Base-by-base conservation (phyloP, 73 alveolate species). In the Blepharisma stoltei region DNA sequence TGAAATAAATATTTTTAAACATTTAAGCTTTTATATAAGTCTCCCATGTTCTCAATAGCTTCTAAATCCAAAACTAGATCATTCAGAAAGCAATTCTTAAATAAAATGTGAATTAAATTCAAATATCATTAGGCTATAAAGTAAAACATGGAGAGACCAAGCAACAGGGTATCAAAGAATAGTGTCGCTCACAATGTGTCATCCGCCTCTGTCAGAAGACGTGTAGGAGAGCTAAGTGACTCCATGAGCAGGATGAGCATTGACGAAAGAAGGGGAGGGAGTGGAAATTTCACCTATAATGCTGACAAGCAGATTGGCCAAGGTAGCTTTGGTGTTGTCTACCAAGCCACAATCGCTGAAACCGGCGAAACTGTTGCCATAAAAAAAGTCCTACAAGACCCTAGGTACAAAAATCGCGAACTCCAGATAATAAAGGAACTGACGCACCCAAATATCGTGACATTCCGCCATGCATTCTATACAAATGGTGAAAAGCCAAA, bases 301-400 rank as follows among this genome's bases (percentile, higher is more conserved):
- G 93, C 95, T 4, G 94, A 85, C 65, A 93, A 92, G 55, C 94
- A 89, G n/a, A 88, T 93, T 5, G 98, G 97, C 25, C 91, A 87
- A 55, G 98, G 98, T 25, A 83, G 96, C 54, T 93, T 93, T 73
- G 97, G 96, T 46, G 91, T 79, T 4, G 98, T 93, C 50, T 91
- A 92, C 89, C 89, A 89, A 70, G 95, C 89, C 4, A 78, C 86
- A 75, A 93, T 89, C 32, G 93, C 89, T 6, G 97, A 93, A 73
- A 93, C 98, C 1, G 96, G 96, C 4, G 98, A 93, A 65, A 83
- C 86, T 5, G 98, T 93, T 14, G 98, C 98, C 54, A 91, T 93
- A 66, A 93, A 93, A 89, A 93, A 89, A 73, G 98, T 94, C 54
- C 89, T 86, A 78, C 96, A 92, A 82, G 98, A 93, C 91, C 92